phyloP scores from a whole-genome alignment of 2,329 filamentous ascomycete genomes.

The Elsinoe arachidis region DNA sequence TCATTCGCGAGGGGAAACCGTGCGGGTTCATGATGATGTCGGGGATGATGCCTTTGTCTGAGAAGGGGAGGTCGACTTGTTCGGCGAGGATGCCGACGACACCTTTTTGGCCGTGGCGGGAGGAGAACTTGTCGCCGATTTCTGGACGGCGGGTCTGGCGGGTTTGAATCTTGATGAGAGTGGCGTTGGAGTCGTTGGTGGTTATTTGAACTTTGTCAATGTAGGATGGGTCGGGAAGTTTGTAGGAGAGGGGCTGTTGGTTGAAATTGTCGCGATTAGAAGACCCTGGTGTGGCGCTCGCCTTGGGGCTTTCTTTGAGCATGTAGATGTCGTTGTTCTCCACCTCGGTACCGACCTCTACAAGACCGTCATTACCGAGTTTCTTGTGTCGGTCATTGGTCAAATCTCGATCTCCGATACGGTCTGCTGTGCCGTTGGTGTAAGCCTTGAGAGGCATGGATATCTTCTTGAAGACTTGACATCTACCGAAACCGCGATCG shows the following conservation, averaged over 20 bases:
- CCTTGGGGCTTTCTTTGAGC: conserved; percentile 72
- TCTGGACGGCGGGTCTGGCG: conserved; percentile 93
- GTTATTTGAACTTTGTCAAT: conserved; percentile 96
- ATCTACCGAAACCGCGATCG: conserved; percentile 90
- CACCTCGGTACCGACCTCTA: conserved; percentile 74
- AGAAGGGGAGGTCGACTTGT: conserved; percentile 95
- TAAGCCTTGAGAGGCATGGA: conserved; percentile 80
- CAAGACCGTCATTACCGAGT: conserved; percentile 79
- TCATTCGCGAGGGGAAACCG: conserved; percentile 99
- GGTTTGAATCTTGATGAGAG: conserved; percentile 87
- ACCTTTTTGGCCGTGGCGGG: conserved; percentile 95
- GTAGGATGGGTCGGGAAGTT: conserved; percentile 73
- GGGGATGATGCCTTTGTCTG: conserved; percentile 79
- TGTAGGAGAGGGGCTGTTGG: conserved; percentile 28
- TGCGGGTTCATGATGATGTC: conserved; percentile 99
- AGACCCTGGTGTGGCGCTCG: conserved; percentile 46
- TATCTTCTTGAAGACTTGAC: conserved; percentile 96
- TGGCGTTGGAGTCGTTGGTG: conserved; percentile 75
- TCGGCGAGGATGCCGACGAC: conserved; percentile 95
- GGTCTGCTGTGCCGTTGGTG: conserved; percentile 62
- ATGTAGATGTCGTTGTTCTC: conserved; percentile 76
- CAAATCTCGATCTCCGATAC: conserved; percentile 50
- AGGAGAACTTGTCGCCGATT: conserved; percentile 97
- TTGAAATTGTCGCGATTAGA: conserved; percentile 21
- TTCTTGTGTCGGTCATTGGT: conserved; percentile 51